Evolutionary conservation across 768 basidiomycete species (phyloP).

Genomic region (Pisolithus tinctorius): DNA sequence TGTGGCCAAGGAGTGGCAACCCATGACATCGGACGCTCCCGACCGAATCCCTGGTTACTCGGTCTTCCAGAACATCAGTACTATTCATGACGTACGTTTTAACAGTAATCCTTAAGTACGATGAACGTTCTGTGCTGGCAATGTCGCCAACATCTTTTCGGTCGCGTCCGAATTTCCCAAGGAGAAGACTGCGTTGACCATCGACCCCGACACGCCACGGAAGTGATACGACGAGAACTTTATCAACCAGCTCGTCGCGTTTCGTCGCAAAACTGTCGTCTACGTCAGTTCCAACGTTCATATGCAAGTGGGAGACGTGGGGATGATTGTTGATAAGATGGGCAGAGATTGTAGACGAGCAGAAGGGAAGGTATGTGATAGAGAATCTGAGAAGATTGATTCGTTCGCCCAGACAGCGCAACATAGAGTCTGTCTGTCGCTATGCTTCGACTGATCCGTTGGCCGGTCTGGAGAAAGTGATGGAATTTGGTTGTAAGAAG

Average conservation of each 20-base stretch:
- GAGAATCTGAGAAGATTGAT: constrained; percentile 89
- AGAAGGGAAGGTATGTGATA: constrained; percentile 55
- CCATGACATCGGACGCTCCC: no score
- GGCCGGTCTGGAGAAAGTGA: no score
- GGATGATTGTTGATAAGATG: constrained; percentile 51
- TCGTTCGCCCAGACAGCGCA: constrained; percentile 95
- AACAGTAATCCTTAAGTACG: constrained; percentile 53
- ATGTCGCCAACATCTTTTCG: constrained; percentile 81
- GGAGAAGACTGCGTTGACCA: constrained; percentile 58
- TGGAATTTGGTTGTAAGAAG: no score
- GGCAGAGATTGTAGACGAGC: constrained; percentile 29
- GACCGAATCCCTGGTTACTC: constrained; percentile 50
- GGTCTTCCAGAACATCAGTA: constrained; percentile 99
- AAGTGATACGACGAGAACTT: constrained; percentile 88
- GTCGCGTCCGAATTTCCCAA: constrained; percentile 61
- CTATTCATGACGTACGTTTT: constrained; percentile 57
- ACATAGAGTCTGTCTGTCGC: constrained; percentile 68
- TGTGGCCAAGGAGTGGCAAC: no score
- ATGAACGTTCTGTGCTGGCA: constrained; percentile 68
- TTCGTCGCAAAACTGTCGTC: constrained; percentile 64
- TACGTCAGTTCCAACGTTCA: constrained; percentile 97
- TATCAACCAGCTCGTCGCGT: constrained; percentile 66
- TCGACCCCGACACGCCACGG: constrained; percentile 73
- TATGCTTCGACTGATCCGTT: constrained; percentile 44
- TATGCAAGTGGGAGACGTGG: constrained; percentile 85